These are phyloP conservation scores for Fraxinus xanthoxyloides DNA, from an alignment of 305 asterid genomes.

Conservation along the genomic window DNA sequence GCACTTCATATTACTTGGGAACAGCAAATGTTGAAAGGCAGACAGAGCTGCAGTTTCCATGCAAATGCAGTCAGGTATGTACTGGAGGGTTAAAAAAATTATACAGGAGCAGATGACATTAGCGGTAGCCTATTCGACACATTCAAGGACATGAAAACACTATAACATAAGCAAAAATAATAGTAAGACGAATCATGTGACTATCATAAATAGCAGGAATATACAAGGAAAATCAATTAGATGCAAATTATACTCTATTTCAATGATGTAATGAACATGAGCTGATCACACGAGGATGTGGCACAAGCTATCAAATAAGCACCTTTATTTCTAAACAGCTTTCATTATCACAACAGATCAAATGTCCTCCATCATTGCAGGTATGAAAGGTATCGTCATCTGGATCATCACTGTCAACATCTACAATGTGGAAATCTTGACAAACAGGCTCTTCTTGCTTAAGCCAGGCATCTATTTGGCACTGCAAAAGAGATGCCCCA, in stretches of 20 bases:
- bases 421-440: slow-evolving; percentile 52
- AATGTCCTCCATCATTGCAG: slow-evolving; percentile 97
- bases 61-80: no score
- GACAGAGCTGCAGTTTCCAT: no score
- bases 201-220: no score
- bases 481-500: slow-evolving; percentile 79
- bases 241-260: slow-evolving; percentile 5
- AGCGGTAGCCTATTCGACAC: no score
- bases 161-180: no score
- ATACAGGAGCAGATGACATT: no score
- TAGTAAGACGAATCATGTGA: no score
- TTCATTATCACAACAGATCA: slow-evolving; percentile 96
- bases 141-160: no score
- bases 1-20: no score
- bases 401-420: slow-evolving; percentile 76
- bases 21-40: no score
- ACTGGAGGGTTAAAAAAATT: no score
- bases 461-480: slow-evolving; percentile 94
- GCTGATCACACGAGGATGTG: neutral
- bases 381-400: slow-evolving; percentile 91
- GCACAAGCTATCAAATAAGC: slow-evolving; percentile 19
- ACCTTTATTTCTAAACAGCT: slow-evolving; percentile 84
- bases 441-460: slow-evolving; percentile 64
- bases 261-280: slow-evolving; percentile 15
- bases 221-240: no score